Conservation (phyloP, 2,329 filamentous ascomycete species). For the Aspergillus sp. region DNA sequence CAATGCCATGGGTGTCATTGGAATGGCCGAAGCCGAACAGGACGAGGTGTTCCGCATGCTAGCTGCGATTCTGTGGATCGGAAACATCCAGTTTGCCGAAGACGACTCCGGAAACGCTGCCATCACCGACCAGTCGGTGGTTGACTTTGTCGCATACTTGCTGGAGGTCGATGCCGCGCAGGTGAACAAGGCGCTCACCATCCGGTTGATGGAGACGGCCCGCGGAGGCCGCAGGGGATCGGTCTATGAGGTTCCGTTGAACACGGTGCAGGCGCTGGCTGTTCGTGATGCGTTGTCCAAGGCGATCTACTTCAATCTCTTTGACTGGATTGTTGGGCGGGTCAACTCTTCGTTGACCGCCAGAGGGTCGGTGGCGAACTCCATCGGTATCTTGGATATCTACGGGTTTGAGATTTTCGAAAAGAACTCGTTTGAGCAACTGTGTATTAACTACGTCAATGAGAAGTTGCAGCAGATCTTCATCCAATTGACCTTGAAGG, state of each 20-base stretch:
- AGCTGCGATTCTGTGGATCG: conserved; percentile 86
- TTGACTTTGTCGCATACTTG: conserved; percentile 92
- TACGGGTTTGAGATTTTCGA: conserved; percentile 99
- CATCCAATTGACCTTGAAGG: conserved; percentile 93
- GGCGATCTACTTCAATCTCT: conserved; percentile 96
- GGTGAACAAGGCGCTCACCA: conserved; percentile 83
- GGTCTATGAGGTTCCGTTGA: conserved; percentile 74
- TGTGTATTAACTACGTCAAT: conserved; percentile 99
- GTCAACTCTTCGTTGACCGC: conserved; percentile 87
- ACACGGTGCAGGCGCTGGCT: conserved; percentile 79
- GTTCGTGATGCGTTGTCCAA: conserved; percentile 91
- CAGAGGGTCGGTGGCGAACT: conserved; percentile 72
- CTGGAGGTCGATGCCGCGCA: conserved; percentile 81
- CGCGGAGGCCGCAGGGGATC: conserved; percentile 67
- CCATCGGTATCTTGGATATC: conserved; percentile 96
- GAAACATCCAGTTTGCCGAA: conserved; percentile 88
- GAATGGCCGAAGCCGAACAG: conserved; percentile 82
- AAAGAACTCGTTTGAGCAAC: conserved; percentile 97
- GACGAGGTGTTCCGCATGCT: conserved; percentile 97
- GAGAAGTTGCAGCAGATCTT: conserved; percentile 99
- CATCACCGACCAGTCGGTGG: conserved; percentile 84
- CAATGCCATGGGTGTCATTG: conserved; percentile 93
- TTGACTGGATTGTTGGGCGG: conserved; percentile 96
- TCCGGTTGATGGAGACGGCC: conserved; percentile 76
- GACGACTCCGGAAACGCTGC: conserved; percentile 86